Evolutionary conservation across 495 filamentous ascomycete genomes (phyloP).

Genomic region (Hyaloscypha finlandica): DNA sequence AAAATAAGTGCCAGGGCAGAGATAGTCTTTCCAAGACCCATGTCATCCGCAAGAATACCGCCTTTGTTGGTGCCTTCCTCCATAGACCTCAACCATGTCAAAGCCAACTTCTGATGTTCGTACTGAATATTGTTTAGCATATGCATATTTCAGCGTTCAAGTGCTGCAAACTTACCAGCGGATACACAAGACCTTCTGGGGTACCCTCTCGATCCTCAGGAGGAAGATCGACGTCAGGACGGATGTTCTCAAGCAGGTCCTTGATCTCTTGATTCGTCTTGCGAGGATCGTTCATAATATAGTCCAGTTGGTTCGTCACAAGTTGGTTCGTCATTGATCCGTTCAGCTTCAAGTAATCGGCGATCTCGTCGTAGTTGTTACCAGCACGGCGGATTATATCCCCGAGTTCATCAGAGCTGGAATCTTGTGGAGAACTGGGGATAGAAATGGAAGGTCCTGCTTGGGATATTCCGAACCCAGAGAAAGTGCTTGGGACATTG

Average conservation of each 20-base stretch:
- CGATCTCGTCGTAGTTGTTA: conserved; percentile 31
- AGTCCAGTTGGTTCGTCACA: conserved; percentile 40
- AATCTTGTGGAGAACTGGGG: neutral
- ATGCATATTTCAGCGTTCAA: neutral
- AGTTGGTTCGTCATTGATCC: conserved; percentile 28
- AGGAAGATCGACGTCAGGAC: conserved; percentile 70
- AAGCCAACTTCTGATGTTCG: conserved; percentile 80
- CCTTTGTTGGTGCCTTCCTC: conserved; percentile 78
- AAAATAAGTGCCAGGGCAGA: conserved; percentile 84
- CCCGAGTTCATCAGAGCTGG: conserved; percentile 11
- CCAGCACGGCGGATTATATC: conserved; percentile 30
- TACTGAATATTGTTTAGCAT: conserved; percentile 39
- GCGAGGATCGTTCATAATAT: conserved; percentile 54
- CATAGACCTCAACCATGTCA: conserved; percentile 82
- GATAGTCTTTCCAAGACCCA: conserved; percentile 97
- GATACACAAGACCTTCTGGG: conserved; percentile 67
- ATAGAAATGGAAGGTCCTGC: neutral
- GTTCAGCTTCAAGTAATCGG: conserved; percentile 32
- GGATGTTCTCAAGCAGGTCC: conserved; percentile 68
- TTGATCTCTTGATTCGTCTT: conserved; percentile 67
- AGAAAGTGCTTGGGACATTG: neutral
- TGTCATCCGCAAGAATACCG: conserved; percentile 87
- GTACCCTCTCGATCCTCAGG: conserved; percentile 69
- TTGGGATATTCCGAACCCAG: neutral
- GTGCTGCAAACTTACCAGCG: conserved; percentile 40